Evolutionary conservation across 2,329 filamentous ascomycete genomes (phyloP), one percentile per base, ranked within the genome.

Genomic region (Penicillium sp.): DNA sequence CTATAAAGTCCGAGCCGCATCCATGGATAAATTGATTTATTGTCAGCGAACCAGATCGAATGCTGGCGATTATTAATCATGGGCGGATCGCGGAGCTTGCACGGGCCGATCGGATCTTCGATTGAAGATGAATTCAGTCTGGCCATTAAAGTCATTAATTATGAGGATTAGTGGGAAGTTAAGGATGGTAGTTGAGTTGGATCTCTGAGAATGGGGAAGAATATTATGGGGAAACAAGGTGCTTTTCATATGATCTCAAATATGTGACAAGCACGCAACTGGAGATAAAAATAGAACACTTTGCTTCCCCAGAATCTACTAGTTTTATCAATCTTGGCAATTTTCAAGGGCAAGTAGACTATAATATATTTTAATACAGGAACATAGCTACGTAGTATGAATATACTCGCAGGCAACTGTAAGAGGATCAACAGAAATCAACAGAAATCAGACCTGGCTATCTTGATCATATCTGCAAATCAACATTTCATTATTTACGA

Each of bases 41-140:
- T 21, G 31, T 53, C 50, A 48, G 50, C 51, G 43, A 59, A 61
- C 58, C 58, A 55, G 39, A 48, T 21, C 25, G 47, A 53, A 58
- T 50, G 48, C 23, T 53, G 52, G 43, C 6, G 57, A 63, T 66
- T 66, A 65, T 52, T 65, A 66, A 66, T 65, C 64, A 44, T 42
- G 57, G 59, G 38, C 45, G 51, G 42, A 49, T 27, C 27, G 13
- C 49, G 50, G 55, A 45, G 35, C 12, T 44, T 44, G 31, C 5
- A 38, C 52, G 55, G 54, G 41, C 36, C 35, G 44, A 53, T 49
- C 35, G 52, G 54, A 36, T 29, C 1, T 27, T 8, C 7, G 17
- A 38, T 29, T 27, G 42, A 39, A 25, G 41, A 42, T 23, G 6
- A 23, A 29, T n/a, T 36, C 8, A 36, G 13, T 6, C 12, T 6